A percentile compares a stretch with the other conserved stretches of the same genome.
These are phyloP conservation scores for Lyophyllum semitale DNA, from an alignment of 768 basidiomycete genomes.

Conservation along the genomic window DNA sequence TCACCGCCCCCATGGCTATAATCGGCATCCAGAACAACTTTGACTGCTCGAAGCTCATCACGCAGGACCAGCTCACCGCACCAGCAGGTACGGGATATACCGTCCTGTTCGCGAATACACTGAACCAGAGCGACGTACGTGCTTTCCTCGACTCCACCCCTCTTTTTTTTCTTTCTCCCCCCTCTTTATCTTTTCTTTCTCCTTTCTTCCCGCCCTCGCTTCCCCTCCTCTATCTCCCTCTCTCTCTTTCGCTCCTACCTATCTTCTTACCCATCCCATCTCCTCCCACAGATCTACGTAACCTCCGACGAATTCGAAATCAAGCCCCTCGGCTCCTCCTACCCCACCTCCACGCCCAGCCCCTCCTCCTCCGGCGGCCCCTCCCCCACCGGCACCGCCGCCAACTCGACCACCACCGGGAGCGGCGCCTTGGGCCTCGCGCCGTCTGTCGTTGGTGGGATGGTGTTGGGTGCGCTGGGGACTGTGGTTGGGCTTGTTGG, in stretches of 20 bases:
- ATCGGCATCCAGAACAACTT: slow-evolving; percentile 55
- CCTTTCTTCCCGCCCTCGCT: not conserved
- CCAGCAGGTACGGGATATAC: slow-evolving; percentile 48
- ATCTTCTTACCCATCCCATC: not conserved
- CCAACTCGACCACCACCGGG: not conserved
- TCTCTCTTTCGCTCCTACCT: not conserved
- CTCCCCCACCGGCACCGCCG: slow-evolving; percentile 1
- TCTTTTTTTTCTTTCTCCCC: not conserved
- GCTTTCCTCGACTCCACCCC: not conserved
- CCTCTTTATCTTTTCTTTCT: not conserved
- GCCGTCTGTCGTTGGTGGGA: no score
- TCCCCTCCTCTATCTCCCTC: not conserved
- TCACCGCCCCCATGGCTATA: slow-evolving; percentile 43
- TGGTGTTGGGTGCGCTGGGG: no score
- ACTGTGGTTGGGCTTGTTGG: not conserved
- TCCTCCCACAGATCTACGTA: slow-evolving; percentile 51
- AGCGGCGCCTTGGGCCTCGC: not conserved
- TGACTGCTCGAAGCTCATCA: slow-evolving; percentile 59
- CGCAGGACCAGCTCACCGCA: slow-evolving; percentile 42
- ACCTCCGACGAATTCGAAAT: slow-evolving; percentile 59
- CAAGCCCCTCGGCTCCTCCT: slow-evolving; percentile 16
- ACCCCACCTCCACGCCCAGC: slow-evolving; percentile 16
- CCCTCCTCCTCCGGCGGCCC: not conserved
- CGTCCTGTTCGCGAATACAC: slow-evolving; percentile 47
- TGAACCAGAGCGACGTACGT: slow-evolving; percentile 58